Percentiles rank a stretch among this genome's conserved stretches.
These are phyloP conservation scores for Triticum monococcum DNA, from an alignment of 176 grass and related monocot genomes.

Conservation along the genomic window DNA sequence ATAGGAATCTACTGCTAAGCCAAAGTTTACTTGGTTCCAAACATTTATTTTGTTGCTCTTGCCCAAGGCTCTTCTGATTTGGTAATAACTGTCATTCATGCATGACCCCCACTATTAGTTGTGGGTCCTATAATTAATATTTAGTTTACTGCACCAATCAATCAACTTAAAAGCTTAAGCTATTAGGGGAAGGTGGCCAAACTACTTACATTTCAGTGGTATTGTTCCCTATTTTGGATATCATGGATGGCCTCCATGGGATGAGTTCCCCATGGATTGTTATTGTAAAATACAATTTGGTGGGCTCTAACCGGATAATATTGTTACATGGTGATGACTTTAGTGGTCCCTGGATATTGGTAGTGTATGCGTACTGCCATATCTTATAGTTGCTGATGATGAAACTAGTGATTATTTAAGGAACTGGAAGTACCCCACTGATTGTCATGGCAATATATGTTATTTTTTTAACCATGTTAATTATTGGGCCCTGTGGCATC, in stretches of 20 bases:
- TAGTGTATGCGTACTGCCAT: background rate
- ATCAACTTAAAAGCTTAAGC: background rate
- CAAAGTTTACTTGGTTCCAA: background rate
- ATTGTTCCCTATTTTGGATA: constrained; percentile 4
- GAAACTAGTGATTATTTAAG: background rate
- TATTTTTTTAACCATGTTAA: background rate
- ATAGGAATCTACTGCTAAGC: background rate
- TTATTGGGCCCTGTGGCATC: constrained; percentile 3
- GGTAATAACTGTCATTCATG: background rate
- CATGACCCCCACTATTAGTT: background rate
- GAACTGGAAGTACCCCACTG: background rate
- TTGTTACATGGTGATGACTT: background rate
- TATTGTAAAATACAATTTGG: background rate
- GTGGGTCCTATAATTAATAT: background rate
- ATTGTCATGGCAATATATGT: background rate
- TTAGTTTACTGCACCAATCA: background rate
- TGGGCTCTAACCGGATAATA: background rate
- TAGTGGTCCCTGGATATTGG: background rate
- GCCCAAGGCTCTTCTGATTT: background rate
- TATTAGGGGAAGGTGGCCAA: background rate
- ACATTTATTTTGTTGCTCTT: background rate
- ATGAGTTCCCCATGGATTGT: background rate
- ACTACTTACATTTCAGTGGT: background rate
- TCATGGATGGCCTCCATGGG: background rate
- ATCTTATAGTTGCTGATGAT: background rate